phyloP scores from a whole-genome alignment of 257 asterid genomes.

The Solanum ahanhuiri region DNA sequence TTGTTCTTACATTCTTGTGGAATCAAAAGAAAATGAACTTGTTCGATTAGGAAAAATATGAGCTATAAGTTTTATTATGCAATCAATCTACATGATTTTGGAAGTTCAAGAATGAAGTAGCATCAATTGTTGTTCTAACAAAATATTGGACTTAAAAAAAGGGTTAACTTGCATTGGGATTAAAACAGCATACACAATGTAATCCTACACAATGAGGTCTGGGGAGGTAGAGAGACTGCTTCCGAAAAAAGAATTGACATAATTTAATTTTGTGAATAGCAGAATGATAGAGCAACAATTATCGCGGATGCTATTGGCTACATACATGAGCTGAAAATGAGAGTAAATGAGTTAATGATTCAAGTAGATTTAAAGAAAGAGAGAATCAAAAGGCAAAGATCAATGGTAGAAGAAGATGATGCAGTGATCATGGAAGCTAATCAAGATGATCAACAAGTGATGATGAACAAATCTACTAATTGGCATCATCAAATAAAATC shows the following conservation, averaged over 20 bases:
- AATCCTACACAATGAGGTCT: neutral
- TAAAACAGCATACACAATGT: neutral
- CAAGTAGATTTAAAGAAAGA: slow-evolving; percentile 52
- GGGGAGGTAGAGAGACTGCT: neutral
- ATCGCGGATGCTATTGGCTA: slow-evolving; percentile 48
- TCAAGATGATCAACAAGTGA: slow-evolving; percentile 6
- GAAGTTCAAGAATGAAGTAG: slow-evolving; percentile 11
- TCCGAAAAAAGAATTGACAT: neutral
- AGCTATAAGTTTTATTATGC: neutral
- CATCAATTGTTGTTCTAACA: slow-evolving; percentile 16
- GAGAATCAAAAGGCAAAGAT: slow-evolving; percentile 50
- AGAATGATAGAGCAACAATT: slow-evolving; percentile 53
- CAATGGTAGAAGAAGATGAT: slow-evolving; percentile 6
- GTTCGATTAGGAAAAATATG: neutral
- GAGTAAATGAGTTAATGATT: slow-evolving; percentile 31
- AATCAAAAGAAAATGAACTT: neutral
- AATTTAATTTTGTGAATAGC: neutral
- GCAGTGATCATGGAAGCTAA: slow-evolving; percentile 6
- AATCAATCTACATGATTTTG: neutral
- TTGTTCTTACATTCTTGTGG: neutral
- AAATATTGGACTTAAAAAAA: slow-evolving; percentile 40
- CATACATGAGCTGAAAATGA: slow-evolving; percentile 57
- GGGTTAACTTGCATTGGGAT: neutral
- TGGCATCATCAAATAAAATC: slow-evolving; percentile 25
- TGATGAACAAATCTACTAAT: slow-evolving; percentile 24